These are phyloP conservation scores for Mycocentrospora acerina DNA, from an alignment of 2,329 filamentous ascomycete species.

Conservation along the genomic window DNA sequence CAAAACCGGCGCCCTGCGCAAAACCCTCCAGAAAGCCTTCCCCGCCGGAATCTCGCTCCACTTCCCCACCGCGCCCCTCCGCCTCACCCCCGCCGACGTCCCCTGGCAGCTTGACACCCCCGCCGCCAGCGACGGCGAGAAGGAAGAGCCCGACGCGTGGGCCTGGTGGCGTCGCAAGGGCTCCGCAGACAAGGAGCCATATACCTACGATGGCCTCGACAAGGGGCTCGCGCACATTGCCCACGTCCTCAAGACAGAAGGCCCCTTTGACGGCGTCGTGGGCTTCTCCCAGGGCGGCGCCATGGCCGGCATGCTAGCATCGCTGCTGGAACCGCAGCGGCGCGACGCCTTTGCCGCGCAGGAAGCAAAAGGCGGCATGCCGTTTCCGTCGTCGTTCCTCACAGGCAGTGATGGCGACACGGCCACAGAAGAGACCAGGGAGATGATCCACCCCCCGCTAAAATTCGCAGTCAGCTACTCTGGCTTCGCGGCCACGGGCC, in stretches of 20 bases:
- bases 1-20: conserved; percentile 86
- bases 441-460: conserved; percentile 54
- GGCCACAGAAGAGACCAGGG: too few relatives aligned
- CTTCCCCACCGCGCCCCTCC: conserved; percentile 50
- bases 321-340: conserved; percentile 64
- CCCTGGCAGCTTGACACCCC: conserved; percentile 50
- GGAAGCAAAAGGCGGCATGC: conserved; percentile 47
- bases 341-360: conserved; percentile 51
- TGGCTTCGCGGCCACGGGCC: conserved; percentile 68
- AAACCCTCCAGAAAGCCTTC: conserved; percentile 75
- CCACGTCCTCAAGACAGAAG: conserved; percentile 24
- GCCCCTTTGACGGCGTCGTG: conserved; percentile 41
- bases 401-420: conserved; percentile 30
- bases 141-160: conserved; percentile 67
- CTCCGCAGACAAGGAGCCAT: conserved; percentile 48
- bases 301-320: conserved; percentile 70
- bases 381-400: conserved; percentile 56
- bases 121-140: conserved; percentile 41
- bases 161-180: conserved; percentile 80
- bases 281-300: conserved; percentile 49
- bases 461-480: conserved; percentile 77
- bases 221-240: conserved; percentile 67
- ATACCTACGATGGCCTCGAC: conserved; percentile 67
- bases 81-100: conserved; percentile 49
- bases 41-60: conserved; percentile 52